These are phyloP conservation scores for Leccinum fallax DNA, from an alignment of 1,284 basidiomycete species.

Conservation along the genomic window DNA sequence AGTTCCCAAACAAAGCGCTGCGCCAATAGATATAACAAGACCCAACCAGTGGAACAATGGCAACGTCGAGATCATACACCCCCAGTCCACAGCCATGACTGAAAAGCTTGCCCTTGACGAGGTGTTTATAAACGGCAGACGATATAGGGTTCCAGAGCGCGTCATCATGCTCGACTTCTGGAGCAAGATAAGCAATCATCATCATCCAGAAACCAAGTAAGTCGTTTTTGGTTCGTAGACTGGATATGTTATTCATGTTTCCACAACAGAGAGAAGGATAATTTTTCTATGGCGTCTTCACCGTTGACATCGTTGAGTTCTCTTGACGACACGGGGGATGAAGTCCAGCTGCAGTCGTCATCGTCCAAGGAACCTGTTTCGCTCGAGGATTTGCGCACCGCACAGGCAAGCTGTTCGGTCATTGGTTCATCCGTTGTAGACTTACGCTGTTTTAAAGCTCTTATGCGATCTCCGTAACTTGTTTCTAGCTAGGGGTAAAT, in stretches of 20 bases:
- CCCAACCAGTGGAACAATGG: conserved; percentile 85
- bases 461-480: conserved; percentile 31
- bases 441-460: conserved; percentile 27
- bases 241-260: conserved; percentile 1
- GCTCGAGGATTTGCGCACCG: conserved; percentile 44
- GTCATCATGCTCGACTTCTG: conserved; percentile 95
- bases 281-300: conserved; percentile 59
- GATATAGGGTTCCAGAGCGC: conserved; percentile 93
- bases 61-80: conserved; percentile 84
- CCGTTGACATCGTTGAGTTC: conserved; percentile 77
- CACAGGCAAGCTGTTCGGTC: conserved; percentile 36
- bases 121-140: conserved; percentile 79
- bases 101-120: conserved; percentile 67
- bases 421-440: background rate
- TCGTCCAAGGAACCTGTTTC: conserved; percentile 29
- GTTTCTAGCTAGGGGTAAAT: conserved; percentile 12
- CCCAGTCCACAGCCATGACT: conserved; percentile 49
- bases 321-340: conserved; percentile 61
- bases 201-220: conserved; percentile 46
- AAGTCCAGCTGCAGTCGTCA: conserved; percentile 20
- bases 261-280: conserved; percentile 41
- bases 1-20: conserved; percentile 67
- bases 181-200: conserved; percentile 70
- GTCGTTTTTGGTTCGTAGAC: conserved; percentile 17
- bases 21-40: conserved; percentile 71